Evolutionary conservation across 2,329 filamentous ascomycete genomes (phyloP).

Genomic region (Aurifilum marmelostoma): DNA sequence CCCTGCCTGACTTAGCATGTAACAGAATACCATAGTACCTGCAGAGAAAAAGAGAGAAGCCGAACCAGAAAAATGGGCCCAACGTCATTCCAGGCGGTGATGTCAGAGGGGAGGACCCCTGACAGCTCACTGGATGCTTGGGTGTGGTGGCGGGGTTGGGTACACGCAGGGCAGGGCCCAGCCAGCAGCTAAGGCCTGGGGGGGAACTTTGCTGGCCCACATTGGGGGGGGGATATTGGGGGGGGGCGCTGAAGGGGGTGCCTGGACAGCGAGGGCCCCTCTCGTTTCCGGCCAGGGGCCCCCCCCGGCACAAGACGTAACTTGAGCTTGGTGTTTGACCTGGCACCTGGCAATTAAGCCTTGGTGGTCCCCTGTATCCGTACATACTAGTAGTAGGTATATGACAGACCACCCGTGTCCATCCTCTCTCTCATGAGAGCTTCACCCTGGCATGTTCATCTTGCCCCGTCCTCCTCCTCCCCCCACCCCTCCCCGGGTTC

Average conservation of each 20-base stretch:
- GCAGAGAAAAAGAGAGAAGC: neutral
- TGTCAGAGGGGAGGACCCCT: neutral
- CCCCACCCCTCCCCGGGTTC: too few relatives aligned
- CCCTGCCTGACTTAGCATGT: neutral
- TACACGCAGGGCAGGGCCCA: neutral
- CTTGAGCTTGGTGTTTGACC: too few relatives aligned
- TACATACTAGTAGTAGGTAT: too few relatives aligned
- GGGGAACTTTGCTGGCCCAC: too few relatives aligned
- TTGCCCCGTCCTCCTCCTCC: too few relatives aligned
- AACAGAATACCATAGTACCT: neutral
- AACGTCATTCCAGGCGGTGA: neutral
- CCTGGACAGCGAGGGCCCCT: neutral
- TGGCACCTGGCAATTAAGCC: too few relatives aligned
- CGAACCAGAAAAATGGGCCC: neutral
- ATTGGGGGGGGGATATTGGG: too few relatives aligned
- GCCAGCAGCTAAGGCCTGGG: neutral
- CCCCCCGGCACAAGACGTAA: too few relatives aligned
- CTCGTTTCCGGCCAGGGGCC: neutral
- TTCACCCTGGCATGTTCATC: too few relatives aligned
- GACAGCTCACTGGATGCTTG: neutral
- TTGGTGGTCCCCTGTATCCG: neutral
- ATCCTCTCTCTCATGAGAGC: neutral
- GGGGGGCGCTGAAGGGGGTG: too few relatives aligned
- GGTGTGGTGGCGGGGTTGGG: neutral
- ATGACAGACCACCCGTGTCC: neutral